Percentiles rank a stretch among this genome's conserved stretches.
These are phyloP conservation scores for Nakazawaea pomicola DNA, from an alignment of 805 yeast genomes.

Conservation along the genomic window DNA sequence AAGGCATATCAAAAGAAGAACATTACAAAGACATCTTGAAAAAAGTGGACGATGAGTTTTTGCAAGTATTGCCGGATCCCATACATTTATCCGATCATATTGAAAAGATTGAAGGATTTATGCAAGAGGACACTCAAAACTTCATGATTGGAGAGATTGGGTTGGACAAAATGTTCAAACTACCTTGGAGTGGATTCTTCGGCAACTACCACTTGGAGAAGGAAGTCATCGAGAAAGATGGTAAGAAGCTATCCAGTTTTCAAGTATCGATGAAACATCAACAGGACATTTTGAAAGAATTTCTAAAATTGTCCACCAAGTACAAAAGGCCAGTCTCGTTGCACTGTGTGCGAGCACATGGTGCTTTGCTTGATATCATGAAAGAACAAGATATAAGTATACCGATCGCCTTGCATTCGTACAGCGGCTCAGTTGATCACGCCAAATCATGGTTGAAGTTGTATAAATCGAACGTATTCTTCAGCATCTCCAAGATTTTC, in stretches of 20 bases:
- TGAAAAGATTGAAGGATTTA: constrained; percentile 28
- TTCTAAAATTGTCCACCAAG: constrained; percentile 50
- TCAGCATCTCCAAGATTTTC: constrained; percentile 51
- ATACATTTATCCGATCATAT: constrained; percentile 33
- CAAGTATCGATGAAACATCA: constrained; percentile 69
- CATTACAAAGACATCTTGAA: constrained; percentile 58
- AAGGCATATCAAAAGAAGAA: constrained; percentile 26
- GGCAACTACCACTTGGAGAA: constrained; percentile 24
- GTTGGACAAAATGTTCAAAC: constrained; percentile 66
- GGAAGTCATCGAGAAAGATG: constrained; percentile 11
- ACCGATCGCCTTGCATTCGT: constrained; percentile 73
- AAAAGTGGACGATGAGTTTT: constrained; percentile 30
- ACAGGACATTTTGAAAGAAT: constrained; percentile 39
- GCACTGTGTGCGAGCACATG: constrained; percentile 83
- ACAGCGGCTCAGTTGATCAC: constrained; percentile 76
- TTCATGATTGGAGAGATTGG: constrained; percentile 95
- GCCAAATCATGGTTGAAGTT: constrained; percentile 41
- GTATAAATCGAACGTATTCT: constrained; percentile 31
- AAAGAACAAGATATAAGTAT: constrained; percentile 18
- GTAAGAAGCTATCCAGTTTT: constrained; percentile 32
- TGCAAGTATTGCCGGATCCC: constrained; percentile 60
- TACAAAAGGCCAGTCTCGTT: constrained; percentile 54
- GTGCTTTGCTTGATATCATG: constrained; percentile 45
- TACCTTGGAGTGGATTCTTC: constrained; percentile 57
- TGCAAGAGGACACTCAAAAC: no score